Evolutionary conservation across 2,329 filamentous ascomycete genomes (phyloP).

Genomic region (Dendryphion nanum): DNA sequence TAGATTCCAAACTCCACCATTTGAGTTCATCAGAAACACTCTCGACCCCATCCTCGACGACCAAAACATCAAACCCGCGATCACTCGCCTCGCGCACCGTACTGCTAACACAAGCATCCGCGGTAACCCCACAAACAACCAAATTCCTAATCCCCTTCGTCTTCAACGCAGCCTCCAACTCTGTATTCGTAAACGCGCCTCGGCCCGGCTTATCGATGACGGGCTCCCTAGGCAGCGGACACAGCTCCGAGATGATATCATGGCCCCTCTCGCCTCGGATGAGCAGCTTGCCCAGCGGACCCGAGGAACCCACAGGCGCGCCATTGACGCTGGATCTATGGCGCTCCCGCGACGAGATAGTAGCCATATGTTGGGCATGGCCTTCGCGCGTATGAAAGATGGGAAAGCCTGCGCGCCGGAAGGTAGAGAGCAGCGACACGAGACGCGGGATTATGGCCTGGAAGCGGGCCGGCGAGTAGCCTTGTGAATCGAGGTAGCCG

Average conservation of each 20-base stretch:
- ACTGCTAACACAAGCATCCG: slow-evolving; percentile 55
- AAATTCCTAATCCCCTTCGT: slow-evolving; percentile 54
- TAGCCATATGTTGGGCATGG: slow-evolving; percentile 56
- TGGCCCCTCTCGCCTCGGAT: slow-evolving; percentile 59
- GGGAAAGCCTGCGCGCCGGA: slow-evolving; percentile 41
- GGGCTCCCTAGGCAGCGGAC: slow-evolving; percentile 47
- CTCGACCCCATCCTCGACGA: slow-evolving; percentile 50
- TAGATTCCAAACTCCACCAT: slow-evolving; percentile 25
- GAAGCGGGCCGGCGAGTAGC: slow-evolving; percentile 42
- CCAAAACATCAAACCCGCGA: slow-evolving; percentile 53
- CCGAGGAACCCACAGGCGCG: slow-evolving; percentile 52
- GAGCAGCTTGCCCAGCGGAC: slow-evolving; percentile 58
- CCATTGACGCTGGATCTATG: slow-evolving; percentile 54
- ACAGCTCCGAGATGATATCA: slow-evolving; percentile 56
- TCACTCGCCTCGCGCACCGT: slow-evolving; percentile 58
- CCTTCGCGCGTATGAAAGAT: slow-evolving; percentile 54
- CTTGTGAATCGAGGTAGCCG: slow-evolving; percentile 53
- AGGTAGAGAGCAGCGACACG: slow-evolving; percentile 41
- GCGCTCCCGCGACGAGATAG: slow-evolving; percentile 54
- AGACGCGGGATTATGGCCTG: slow-evolving; percentile 47
- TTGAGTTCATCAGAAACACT: slow-evolving; percentile 28
- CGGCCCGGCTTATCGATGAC: slow-evolving; percentile 57
- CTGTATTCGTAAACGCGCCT: slow-evolving; percentile 55
- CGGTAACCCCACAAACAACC: slow-evolving; percentile 55
- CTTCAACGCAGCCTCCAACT: slow-evolving; percentile 53